Evolutionary conservation across 345 rosid species (phyloP).

Genomic region (Viola odorata): DNA sequence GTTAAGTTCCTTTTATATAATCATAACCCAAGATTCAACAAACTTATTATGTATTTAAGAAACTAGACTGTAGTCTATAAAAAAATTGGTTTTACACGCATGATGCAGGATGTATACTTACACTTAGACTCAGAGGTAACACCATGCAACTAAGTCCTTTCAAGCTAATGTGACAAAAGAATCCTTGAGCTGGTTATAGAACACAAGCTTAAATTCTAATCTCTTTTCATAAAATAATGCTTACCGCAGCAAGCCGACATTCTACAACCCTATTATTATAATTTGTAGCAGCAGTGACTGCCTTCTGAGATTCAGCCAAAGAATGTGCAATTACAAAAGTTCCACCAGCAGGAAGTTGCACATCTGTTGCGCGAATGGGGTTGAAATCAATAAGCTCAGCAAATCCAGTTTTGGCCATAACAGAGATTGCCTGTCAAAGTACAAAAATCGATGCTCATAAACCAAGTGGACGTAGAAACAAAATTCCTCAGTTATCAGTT

Average conservation of each 20-base stretch:
- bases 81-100: too few relatives aligned
- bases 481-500: not conserved
- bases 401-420: conserved; percentile 93
- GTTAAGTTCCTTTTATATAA: not conserved
- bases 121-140: too few relatives aligned
- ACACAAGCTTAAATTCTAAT: too few relatives aligned
- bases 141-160: too few relatives aligned
- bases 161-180: too few relatives aligned
- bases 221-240: conserved; percentile 9
- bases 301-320: conserved; percentile 92
- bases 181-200: too few relatives aligned
- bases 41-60: not conserved
- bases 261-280: conserved; percentile 98
- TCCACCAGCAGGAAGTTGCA: conserved; percentile 93
- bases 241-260: conserved; percentile 88
- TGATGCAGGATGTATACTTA: too few relatives aligned
- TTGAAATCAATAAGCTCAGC: conserved; percentile 99
- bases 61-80: not conserved
- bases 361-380: conserved; percentile 93
- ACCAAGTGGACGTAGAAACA: too few relatives aligned
- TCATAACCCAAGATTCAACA: not conserved
- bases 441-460: not conserved
- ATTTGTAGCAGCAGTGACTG: conserved; percentile 92
- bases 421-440: conserved; percentile 79
- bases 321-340: conserved; percentile 91